Base-by-base conservation (phyloP, 306 rosid species). In the Dalbergia cultrata region DNA sequence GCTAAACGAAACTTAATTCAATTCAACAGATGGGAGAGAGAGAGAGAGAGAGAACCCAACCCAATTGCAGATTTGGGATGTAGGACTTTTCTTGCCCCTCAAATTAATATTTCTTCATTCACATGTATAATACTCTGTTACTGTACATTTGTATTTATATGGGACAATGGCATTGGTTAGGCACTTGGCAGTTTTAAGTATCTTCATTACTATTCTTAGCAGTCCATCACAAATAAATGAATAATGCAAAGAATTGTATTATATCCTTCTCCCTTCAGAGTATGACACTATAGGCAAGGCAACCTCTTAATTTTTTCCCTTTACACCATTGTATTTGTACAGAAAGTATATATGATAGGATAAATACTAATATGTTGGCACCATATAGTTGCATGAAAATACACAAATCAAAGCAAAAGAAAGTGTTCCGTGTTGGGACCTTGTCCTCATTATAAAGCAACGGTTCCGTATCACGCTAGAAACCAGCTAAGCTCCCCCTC, bases 321-420 rank as follows among this genome's bases (percentile, higher is more conserved):
- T 86, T 62, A 18, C 35, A 49, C 66, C 57, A 31, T 37, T 72
- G 83, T 84, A 78, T 74, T 37, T 77, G 82, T 84, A 78, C 78
- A 76, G 67, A 84, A 77, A 77, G 90, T 50, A 26, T 26, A 26
- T 26, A 81, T 78, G 78, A 44, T 67, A 75, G 85, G 44, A 67
- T 22, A 41, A 64, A 22, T 17, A 4, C 70, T 75, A 9, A 57
- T 19, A 74, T 72, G 62, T 75, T 67, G 81, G 86, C 72, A 74
- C 74, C 69, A 75, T 83, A 70, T 80, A 70, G 45, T 14, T 77
- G 87, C 89, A 82, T 74, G 86, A 85, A 89, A 89, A 89, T 89
- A 82, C 87, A 78, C 90, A 83, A 86, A 86, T 78, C 87, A 89
- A 80, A 83, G 80, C 85, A 76, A 86, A 83, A 85, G 85, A 10